Percentiles rank a stretch among this genome's conserved stretches.
These are phyloP conservation scores for Sclerotinia borealis DNA, from an alignment of 2,329 filamentous ascomycete genomes.

Conservation along the genomic window DNA sequence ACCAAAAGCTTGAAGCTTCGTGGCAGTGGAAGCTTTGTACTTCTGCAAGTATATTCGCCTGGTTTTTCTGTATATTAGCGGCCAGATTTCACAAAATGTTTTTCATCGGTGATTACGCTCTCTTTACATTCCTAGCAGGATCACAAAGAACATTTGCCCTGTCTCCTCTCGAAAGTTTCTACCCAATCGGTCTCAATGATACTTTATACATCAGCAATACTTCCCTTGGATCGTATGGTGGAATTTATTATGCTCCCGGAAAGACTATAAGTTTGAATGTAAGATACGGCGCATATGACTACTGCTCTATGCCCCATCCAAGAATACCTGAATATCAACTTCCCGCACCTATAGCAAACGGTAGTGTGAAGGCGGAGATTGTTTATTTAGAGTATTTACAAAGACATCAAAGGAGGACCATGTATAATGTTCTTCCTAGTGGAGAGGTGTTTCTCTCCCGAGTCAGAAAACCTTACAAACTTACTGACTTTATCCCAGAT, in stretches of 20 bases:
- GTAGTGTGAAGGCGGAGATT: constrained; percentile 29
- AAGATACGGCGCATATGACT: constrained; percentile 34
- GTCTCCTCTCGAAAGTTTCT: constrained; percentile 29
- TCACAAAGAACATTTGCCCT: neutral
- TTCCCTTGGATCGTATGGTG: constrained; percentile 35
- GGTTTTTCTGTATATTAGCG: neutral
- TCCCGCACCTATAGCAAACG: constrained; percentile 29
- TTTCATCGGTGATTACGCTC: neutral
- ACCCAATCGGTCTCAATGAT: constrained; percentile 34
- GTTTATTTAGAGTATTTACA: constrained; percentile 37
- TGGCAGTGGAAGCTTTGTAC: neutral
- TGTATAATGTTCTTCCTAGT: constrained; percentile 36
- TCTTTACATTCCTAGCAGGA: neutral
- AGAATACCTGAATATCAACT: constrained; percentile 31
- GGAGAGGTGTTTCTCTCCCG: constrained; percentile 30
- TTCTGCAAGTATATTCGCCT: neutral
- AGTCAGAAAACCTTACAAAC: too few relatives aligned
- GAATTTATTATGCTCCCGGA: constrained; percentile 32
- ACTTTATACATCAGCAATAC: constrained; percentile 34
- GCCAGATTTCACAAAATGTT: neutral
- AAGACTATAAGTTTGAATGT: constrained; percentile 16
- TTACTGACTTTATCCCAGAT: constrained; percentile 25
- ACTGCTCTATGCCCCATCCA: constrained; percentile 38
- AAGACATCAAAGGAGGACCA: constrained; percentile 35
- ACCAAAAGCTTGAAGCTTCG: neutral